phyloP scores from a whole-genome alignment of 805 yeast species.

The Brettanomyces custersianus region DNA sequence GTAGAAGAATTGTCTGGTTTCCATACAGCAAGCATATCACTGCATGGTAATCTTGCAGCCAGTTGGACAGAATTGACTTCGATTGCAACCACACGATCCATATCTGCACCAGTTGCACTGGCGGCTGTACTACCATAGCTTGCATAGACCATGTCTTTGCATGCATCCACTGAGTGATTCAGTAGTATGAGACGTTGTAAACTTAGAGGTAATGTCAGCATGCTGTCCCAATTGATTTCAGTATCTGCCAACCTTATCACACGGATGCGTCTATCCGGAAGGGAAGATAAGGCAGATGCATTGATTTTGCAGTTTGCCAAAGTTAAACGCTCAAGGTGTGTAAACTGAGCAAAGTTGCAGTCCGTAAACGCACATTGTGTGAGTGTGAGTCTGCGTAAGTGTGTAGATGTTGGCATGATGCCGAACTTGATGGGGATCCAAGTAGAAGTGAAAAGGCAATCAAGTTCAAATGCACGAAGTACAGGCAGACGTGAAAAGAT shows the following conservation, averaged over 20 bases:
- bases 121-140: not conserved
- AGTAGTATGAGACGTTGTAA: slow-evolving; percentile 11
- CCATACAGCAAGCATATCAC: not conserved
- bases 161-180: slow-evolving; percentile 9
- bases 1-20: not conserved
- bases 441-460: not conserved
- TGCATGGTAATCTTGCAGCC: not conserved
- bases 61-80: slow-evolving; percentile 1
- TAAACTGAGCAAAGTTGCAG: too few species aligned
- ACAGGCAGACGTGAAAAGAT: not conserved
- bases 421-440: not conserved
- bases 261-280: slow-evolving; percentile 5
- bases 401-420: not conserved
- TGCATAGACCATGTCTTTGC: slow-evolving; percentile 11
- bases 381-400: not conserved
- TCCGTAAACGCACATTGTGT: not conserved
- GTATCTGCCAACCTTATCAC: slow-evolving; percentile 14
- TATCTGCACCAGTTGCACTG: not conserved
- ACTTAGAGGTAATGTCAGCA: slow-evolving; percentile 12
- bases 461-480: not conserved
- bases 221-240: slow-evolving; percentile 11
- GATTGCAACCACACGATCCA: not conserved
- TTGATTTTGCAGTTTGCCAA: slow-evolving; percentile 13
- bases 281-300: slow-evolving; percentile 6
- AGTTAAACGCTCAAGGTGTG: slow-evolving; percentile 8